Evolutionary conservation across 192 early-diverging fungal genomes (phyloP).

Genomic region (Umbelopsis ramanniana): DNA sequence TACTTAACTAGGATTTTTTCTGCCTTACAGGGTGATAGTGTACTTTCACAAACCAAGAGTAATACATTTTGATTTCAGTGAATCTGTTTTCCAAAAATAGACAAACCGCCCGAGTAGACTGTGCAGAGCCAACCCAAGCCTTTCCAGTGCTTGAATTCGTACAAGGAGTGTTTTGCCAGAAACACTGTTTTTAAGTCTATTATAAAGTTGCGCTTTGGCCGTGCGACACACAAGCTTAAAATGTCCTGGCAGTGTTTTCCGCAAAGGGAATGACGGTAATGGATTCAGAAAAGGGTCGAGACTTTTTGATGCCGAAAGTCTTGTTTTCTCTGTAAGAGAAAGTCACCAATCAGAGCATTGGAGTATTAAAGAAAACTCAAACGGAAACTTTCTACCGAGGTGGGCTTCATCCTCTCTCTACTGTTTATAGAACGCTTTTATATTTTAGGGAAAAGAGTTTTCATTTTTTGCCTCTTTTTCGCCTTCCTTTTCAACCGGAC

Average conservation of each 20-base stretch:
- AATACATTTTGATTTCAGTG: neutral
- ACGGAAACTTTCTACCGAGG: slow-evolving; percentile 20
- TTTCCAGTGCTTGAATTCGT: too few relatives aligned
- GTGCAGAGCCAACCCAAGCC: too few relatives aligned
- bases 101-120: too few relatives aligned
- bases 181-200: too few relatives aligned
- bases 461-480: neutral
- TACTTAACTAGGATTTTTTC: neutral
- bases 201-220: too few relatives aligned
- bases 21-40: neutral
- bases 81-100: too few relatives aligned
- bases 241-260: neutral
- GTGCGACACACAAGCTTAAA: too few relatives aligned
- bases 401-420: neutral
- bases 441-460: neutral
- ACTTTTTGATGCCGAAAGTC: neutral
- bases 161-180: too few relatives aligned
- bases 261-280: neutral
- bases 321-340: neutral
- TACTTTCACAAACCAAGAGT: neutral
- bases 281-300: neutral
- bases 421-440: neutral
- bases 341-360: slow-evolving; percentile 7
- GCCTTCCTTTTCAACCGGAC: neutral
- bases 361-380: neutral